phyloP scores from a whole-genome alignment of 371 early-diverging fungal species.

The Fennellomyces sp. region DNA sequence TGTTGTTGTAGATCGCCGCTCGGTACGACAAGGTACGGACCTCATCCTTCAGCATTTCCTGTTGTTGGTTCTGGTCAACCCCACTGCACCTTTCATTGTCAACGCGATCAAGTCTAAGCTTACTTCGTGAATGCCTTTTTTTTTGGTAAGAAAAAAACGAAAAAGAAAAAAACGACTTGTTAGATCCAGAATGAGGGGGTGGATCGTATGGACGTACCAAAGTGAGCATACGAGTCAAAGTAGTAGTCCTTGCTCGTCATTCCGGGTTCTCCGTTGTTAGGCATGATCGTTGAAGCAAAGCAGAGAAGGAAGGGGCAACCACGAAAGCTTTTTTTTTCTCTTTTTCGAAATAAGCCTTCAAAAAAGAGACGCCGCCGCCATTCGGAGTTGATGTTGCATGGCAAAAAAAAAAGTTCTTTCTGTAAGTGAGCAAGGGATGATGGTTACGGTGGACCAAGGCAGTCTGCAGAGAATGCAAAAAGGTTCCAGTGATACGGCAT shows the following conservation, averaged over 20 bases:
- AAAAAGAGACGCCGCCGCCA: no score
- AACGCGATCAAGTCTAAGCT: not conserved
- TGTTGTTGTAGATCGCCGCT: conserved; percentile 90
- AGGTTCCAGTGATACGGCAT: no score
- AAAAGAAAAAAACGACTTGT: not conserved
- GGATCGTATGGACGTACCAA: no score
- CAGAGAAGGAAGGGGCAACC: not conserved
- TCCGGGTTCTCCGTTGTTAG: conserved; percentile 22
- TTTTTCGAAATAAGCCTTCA: not conserved
- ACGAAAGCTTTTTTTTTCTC: not conserved
- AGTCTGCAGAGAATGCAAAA: not conserved
- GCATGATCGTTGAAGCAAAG: not conserved
- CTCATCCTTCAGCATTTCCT: conserved; percentile 95
- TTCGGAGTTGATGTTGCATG: no score
- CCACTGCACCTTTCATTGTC: no score
- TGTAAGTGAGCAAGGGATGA: not conserved
- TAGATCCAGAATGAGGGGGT: not conserved
- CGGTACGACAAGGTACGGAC: conserved; percentile 96
- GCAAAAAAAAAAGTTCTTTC: not conserved
- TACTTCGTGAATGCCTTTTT: conserved; percentile 60
- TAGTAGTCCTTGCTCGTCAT: conserved; percentile 91
- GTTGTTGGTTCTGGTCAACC: conserved; percentile 11
- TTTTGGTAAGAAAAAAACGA: conserved; percentile 9
- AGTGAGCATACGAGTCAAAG: conserved; percentile 96
- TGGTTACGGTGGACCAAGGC: not conserved